Base-by-base conservation (phyloP, 345 rosid species). In the Cardamine occulta region DNA sequence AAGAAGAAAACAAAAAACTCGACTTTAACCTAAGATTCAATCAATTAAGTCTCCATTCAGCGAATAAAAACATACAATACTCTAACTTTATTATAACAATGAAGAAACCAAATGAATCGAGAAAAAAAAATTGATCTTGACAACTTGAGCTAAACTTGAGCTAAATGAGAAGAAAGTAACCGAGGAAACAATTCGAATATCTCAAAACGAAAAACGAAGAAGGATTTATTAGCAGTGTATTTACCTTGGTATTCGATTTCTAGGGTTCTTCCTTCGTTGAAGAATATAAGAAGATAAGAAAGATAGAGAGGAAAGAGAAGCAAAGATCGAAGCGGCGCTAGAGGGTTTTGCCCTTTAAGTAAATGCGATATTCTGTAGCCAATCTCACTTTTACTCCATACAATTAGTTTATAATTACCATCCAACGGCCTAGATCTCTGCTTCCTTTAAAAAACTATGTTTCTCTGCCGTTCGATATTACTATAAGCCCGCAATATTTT, bases 261-360 rank as follows among this genome's bases (percentile, higher is more conserved):
- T 72, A 72, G 81, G 77, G 59, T 60, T 78, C 81, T 73, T 78
- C 59, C 23, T 65, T 61, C 58, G 77, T 3, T 51, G 70, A 78
- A 60, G 67, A 37, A 76, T 70, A 56, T 64, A 77, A 71, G 68
- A 78, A 67, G 81, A 72, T 72, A 77, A 72, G 80, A 63, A 9
- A 28, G 78, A 47, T 32, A 26, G 59, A 35, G 64, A 40, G 11
- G 2, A 34, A 4, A 52, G 61, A 47, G 18, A 66, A 19, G 17
- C 34, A 53, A 32, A 72, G 77, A 72, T 49, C 64, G 18, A 66
- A 78, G 74, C 78, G 77, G 78, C 81, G 81, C 14, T 17, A 7
- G 23, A 72, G 73, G 68, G 73, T 70, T 77, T 76, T 64, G 55
- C 67, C 21, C 76, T 71, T 70, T 63, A 70, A 63, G 66, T 76